A percentile compares a stretch with the other conserved stretches of the same genome.
Conservation (phyloP, 2,329 filamentous ascomycete species). For the Westerdykella sp. region DNA sequence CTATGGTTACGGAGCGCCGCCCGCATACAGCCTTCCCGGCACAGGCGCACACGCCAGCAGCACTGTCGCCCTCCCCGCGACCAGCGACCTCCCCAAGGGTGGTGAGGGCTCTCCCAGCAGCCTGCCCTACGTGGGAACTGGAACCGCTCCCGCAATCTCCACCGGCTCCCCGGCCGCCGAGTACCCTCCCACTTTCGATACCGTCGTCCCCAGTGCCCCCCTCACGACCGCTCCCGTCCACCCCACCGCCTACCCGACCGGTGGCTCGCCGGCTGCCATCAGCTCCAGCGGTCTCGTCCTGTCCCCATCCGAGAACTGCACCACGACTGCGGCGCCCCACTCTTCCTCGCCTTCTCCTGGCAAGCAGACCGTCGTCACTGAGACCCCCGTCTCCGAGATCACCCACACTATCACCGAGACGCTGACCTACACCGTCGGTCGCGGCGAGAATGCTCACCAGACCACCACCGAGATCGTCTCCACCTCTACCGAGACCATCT, state of each 20-base stretch:
- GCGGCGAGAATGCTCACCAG: slow-evolving; percentile 40
- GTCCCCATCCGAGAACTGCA: slow-evolving; percentile 40
- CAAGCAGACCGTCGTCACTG: slow-evolving; percentile 8
- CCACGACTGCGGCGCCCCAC: slow-evolving; percentile 40
- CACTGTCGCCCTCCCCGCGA: neutral
- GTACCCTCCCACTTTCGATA: neutral
- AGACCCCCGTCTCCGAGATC: slow-evolving; percentile 12
- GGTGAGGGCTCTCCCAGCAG: slow-evolving; percentile 1
- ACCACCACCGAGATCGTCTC: slow-evolving; percentile 35
- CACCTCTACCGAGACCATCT: slow-evolving; percentile 29
- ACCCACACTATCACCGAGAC: slow-evolving; percentile 36
- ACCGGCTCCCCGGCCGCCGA: neutral
- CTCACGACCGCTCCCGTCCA: slow-evolving; percentile 3
- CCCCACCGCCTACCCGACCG: slow-evolving; percentile 1
- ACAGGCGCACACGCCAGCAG: slow-evolving; percentile 1
- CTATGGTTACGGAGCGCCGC: slow-evolving; percentile 8
- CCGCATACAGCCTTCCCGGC: slow-evolving; percentile 1
- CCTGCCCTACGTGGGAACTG: slow-evolving; percentile 7
- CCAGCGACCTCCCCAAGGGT: neutral
- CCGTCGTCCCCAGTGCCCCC: slow-evolving; percentile 3
- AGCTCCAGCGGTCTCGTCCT: slow-evolving; percentile 10
- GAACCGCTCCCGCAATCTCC: neutral
- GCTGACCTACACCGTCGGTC: slow-evolving; percentile 40
- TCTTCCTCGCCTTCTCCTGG: slow-evolving; percentile 33
- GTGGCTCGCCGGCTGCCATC: neutral